Evolutionary conservation across 1,284 basidiomycete species (phyloP), one percentile per base, ranked within the genome.

Genomic region (Peniophora sp.): DNA sequence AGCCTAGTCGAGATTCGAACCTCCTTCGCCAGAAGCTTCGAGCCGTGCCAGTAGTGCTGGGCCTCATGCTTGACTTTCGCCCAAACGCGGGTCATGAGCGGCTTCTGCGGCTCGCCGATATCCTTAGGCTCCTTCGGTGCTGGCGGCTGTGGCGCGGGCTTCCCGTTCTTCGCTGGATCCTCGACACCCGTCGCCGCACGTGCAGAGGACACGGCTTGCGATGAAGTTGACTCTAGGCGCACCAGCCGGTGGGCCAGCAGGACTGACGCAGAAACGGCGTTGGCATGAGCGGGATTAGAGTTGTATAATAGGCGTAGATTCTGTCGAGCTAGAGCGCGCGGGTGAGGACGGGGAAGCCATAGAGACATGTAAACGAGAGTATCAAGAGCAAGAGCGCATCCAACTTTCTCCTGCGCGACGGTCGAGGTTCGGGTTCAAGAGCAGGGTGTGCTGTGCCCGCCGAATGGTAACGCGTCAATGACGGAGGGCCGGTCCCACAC

Each of bases 41-140:
- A 83, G 14, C 97, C 96, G 59, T 94, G 87, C 95, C 96, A 99
- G 67, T 99, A 99, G 66, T 99, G 97, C 52, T 83, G 79, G 0
- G 86, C 94, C 68, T 98, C 96, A 62, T 97, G 91, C 73, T 97
- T 99, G 58, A 98, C 85, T 61, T 85, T 90, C 58, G 86, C 88
- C 96, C 96, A 98, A 14, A 76, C 75, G 24, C 88, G 74, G 3
- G 75, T 75, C 42, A 71, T 54, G 5, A 87, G 64, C 3, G 86
- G 81, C 1, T 69, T 70, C 54, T 79, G 72, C 17, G 69, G 55
- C 15, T 63, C 51, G 20, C 57, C 57, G 12, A 32, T 12, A 32
- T 32, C 27, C 27, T 32, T 32, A 12, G 27, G 27, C 34, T 79
- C 78, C 59, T 79, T 79, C 11, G 76, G 64, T 0, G 75, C 64